phyloP scores from a whole-genome alignment of 129 eudicot genomes.

The Rutidosis leptorrhynchoides region DNA sequence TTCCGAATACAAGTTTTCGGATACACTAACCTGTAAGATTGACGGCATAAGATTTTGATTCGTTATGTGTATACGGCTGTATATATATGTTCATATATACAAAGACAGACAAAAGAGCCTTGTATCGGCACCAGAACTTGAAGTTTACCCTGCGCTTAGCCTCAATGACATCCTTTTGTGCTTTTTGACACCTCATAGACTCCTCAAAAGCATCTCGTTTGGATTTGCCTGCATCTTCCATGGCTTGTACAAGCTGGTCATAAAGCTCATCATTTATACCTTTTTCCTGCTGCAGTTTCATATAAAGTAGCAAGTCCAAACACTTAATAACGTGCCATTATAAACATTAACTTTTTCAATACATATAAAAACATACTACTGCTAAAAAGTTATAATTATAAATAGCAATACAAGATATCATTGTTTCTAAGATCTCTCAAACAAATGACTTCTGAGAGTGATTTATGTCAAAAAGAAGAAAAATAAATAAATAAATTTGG shows the following conservation, averaged over 20 bases:
- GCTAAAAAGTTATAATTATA: no score
- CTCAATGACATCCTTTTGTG: slow-evolving; percentile 67
- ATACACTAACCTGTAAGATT: slow-evolving; percentile 47
- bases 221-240: slow-evolving; percentile 65
- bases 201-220: slow-evolving; percentile 67
- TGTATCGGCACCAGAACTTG: slow-evolving; percentile 6
- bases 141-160: slow-evolving; percentile 63
- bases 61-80: no score
- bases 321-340: no score
- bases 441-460: no score
- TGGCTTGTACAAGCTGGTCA: slow-evolving; percentile 65
- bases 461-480: no score
- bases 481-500: no score
- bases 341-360: no score
- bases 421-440: no score
- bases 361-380: no score
- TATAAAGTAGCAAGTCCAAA: background rate
- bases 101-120: slow-evolving; percentile 9
- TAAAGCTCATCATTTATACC: slow-evolving; percentile 48
- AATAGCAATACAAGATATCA: no score
- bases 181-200: slow-evolving; percentile 69
- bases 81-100: background rate
- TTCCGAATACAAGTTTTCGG: slow-evolving; percentile 43
- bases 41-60: background rate
- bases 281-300: slow-evolving; percentile 47